Conservation (phyloP, 2,329 filamentous ascomycete species). For the Pezicula radicicola region DNA sequence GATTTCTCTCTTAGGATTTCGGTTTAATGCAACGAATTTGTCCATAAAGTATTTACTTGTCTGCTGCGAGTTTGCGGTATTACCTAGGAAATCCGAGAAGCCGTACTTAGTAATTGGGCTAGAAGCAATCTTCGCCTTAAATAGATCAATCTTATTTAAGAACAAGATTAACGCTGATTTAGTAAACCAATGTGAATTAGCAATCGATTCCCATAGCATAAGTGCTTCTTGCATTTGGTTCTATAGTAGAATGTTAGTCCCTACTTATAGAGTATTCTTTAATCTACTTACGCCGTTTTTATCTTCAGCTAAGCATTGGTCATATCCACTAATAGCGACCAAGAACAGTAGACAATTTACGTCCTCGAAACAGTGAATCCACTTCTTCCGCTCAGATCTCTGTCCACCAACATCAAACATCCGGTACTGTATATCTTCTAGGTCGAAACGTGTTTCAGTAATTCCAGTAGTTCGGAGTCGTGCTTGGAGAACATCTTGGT, state of each 20-base stretch:
- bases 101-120: constrained; percentile 71
- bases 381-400: constrained; percentile 73
- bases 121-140: constrained; percentile 70
- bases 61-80: constrained; percentile 67
- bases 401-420: constrained; percentile 83
- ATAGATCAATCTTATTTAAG: constrained; percentile 85
- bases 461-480: constrained; percentile 94
- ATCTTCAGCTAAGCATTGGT: constrained; percentile 94
- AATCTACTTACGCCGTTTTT: constrained; percentile 77
- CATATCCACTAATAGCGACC: constrained; percentile 93
- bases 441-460: constrained; percentile 89
- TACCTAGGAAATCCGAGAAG: constrained; percentile 76
- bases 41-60: constrained; percentile 80
- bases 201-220: constrained; percentile 84
- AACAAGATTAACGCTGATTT: constrained; percentile 80
- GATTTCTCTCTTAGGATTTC: constrained; percentile 53
- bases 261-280: background rate
- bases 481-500: constrained; percentile 91
- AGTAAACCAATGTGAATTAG: constrained; percentile 83
- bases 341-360: constrained; percentile 88
- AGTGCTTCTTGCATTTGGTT: constrained; percentile 91
- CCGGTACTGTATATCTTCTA: constrained; percentile 87
- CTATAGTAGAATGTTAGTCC: constrained; percentile 38
- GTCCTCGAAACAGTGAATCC: constrained; percentile 77
- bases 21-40: constrained; percentile 75